Evolutionary conservation across 2,329 filamentous ascomycete genomes (phyloP).

Genomic region (Clonostachys byssicola): DNA sequence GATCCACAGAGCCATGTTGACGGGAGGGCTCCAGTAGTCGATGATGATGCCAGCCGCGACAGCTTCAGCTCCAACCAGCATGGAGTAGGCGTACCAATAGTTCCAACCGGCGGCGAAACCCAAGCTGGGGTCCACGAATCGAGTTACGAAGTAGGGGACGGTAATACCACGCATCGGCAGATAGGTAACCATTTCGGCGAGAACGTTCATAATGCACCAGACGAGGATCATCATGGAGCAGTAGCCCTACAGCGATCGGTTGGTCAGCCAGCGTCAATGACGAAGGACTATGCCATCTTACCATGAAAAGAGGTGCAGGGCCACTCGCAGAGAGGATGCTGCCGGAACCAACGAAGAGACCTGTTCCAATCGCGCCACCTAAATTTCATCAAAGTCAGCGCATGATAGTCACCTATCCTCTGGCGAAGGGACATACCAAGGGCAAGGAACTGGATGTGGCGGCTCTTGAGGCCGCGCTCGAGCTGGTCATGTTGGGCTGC

Average conservation of each 20-base stretch:
- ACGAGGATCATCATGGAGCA: slow-evolving; percentile 49
- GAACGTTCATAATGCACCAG: slow-evolving; percentile 48
- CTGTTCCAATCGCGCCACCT: slow-evolving; percentile 56
- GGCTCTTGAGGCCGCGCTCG: slow-evolving; percentile 52
- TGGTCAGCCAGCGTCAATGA: slow-evolving; percentile 19
- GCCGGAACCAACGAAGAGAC: slow-evolving; percentile 60
- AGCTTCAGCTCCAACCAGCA: slow-evolving; percentile 53
- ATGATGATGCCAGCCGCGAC: slow-evolving; percentile 55
- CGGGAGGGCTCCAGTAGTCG: slow-evolving; percentile 52
- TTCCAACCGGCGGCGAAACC: slow-evolving; percentile 57
- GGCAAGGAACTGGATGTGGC: slow-evolving; percentile 58
- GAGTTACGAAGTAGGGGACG: slow-evolving; percentile 50
- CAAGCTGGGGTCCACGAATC: slow-evolving; percentile 50
- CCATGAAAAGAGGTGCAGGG: slow-evolving; percentile 64
- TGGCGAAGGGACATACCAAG: slow-evolving; percentile 27
- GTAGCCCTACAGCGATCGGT: slow-evolving; percentile 31
- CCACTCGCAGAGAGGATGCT: slow-evolving; percentile 50
- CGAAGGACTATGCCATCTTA: too few species aligned
- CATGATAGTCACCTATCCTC: background rate
- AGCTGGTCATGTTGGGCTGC: slow-evolving; percentile 18
- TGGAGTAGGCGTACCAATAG: slow-evolving; percentile 59
- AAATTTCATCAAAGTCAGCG: too few species aligned
- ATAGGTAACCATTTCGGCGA: slow-evolving; percentile 51
- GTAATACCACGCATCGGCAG: slow-evolving; percentile 53
- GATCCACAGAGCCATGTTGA: slow-evolving; percentile 55